Evolutionary conservation across 2,329 filamentous ascomycete species (phyloP).

Genomic region (Cladosporium colombiae): DNA sequence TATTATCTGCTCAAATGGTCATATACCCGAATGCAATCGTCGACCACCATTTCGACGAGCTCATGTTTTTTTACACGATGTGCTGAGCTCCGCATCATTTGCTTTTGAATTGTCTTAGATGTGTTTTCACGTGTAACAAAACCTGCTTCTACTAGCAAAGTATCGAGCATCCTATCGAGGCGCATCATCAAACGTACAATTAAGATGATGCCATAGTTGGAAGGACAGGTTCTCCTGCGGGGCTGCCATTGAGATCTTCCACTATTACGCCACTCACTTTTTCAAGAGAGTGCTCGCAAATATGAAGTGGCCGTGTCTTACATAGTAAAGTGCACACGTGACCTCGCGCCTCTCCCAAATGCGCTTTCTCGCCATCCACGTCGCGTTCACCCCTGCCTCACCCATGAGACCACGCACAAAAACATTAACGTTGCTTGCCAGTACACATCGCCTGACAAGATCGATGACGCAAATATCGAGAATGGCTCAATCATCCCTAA

Average conservation of each 20-base stretch:
- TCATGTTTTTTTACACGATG: constrained; percentile 12
- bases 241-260: neutral
- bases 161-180: neutral
- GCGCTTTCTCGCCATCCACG: neutral
- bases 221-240: neutral
- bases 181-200: neutral
- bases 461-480: neutral
- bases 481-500: constrained; percentile 30
- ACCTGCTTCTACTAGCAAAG: neutral
- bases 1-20: constrained; percentile 16
- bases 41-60: constrained; percentile 21
- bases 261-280: neutral
- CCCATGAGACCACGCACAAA: neutral
- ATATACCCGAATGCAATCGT: constrained; percentile 20
- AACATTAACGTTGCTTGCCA: neutral
- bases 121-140: neutral
- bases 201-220: neutral
- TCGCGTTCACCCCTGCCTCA: neutral
- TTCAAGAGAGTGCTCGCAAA: neutral
- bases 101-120: neutral
- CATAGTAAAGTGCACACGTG: constrained; percentile 3
- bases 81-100: constrained; percentile 3
- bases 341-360: neutral
- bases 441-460: neutral
- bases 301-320: neutral